phyloP scores from a whole-genome alignment of 257 asterid species.

The Echium plantagineum region DNA sequence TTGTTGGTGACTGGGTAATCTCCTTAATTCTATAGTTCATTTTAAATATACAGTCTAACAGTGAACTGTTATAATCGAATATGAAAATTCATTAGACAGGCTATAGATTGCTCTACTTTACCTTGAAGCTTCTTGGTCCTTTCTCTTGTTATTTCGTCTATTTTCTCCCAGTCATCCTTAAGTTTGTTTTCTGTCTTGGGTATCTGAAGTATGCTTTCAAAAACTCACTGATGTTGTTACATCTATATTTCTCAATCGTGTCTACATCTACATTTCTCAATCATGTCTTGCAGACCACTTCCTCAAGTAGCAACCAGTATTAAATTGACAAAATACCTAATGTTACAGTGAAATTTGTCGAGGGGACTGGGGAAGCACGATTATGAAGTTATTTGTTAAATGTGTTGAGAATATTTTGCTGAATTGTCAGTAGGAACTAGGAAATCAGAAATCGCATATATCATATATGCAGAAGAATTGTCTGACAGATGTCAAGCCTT shows the following conservation, averaged over 20 bases:
- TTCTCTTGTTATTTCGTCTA: background rate
- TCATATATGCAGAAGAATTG: background rate
- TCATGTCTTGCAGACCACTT: background rate
- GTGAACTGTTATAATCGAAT: background rate
- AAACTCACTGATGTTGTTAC: background rate
- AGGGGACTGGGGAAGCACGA: background rate
- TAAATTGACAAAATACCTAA: background rate
- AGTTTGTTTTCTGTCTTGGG: background rate
- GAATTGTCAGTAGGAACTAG: background rate
- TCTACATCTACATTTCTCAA: background rate
- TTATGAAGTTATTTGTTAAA: background rate
- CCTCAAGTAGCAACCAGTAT: too few relatives aligned
- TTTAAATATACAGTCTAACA: background rate
- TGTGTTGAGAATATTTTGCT: background rate
- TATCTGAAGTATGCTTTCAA: background rate
- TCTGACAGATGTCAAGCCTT: background rate
- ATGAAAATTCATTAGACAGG: background rate
- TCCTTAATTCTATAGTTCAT: conserved; percentile 11
- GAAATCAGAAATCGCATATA: background rate
- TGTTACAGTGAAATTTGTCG: background rate
- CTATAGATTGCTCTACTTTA: background rate
- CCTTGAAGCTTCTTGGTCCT: background rate
- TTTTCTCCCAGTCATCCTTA: background rate
- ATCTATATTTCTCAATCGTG: background rate
- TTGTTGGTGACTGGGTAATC: conserved; percentile 90